Evolutionary conservation across 2,329 filamentous ascomycete genomes (phyloP).

Genomic region (Magnaporthiopsis incrustans): DNA sequence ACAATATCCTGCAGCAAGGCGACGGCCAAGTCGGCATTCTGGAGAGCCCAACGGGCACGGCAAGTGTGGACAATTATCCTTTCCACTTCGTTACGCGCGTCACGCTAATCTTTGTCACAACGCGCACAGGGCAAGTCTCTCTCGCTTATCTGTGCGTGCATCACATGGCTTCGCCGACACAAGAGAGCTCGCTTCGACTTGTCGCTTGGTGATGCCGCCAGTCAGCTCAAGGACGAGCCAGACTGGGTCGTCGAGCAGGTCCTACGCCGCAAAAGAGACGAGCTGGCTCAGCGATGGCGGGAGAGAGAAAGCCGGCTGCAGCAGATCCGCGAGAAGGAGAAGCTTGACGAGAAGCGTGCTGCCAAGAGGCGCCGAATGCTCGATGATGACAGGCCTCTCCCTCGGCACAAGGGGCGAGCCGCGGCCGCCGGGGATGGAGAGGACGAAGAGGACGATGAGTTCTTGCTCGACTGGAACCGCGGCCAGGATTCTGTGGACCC

Average conservation of each 20-base stretch:
- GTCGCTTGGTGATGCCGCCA: conserved; percentile 35
- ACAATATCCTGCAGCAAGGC: conserved; percentile 62
- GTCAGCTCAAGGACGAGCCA: conserved; percentile 58
- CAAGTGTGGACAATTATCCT: conserved; percentile 20
- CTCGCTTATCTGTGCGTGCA: conserved; percentile 78
- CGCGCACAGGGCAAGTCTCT: conserved; percentile 69
- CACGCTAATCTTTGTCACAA: neutral
- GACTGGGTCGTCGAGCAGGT: conserved; percentile 80
- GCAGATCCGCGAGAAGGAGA: conserved; percentile 55
- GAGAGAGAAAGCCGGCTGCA: conserved; percentile 67
- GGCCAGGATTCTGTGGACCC: conserved; percentile 2
- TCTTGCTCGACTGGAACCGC: conserved; percentile 60
- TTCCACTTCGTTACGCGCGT: neutral
- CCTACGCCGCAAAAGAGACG: conserved; percentile 57
- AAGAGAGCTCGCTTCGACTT: conserved; percentile 55
- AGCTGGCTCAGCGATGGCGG: conserved; percentile 57
- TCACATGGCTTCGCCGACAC: conserved; percentile 86
- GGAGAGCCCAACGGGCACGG: conserved; percentile 84
- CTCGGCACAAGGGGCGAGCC: conserved; percentile 7
- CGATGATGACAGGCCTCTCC: conserved; percentile 24
- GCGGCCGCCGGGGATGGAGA: neutral
- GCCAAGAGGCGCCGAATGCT: conserved; percentile 39
- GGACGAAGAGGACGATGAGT: conserved; percentile 55
- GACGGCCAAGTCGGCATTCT: conserved; percentile 77
- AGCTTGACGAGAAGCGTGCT: conserved; percentile 43